Evolutionary conservation across 208 protist genomes (phyloP), one percentile per base, ranked within the genome.

Genomic region (Trypanosoma congolense): DNA sequence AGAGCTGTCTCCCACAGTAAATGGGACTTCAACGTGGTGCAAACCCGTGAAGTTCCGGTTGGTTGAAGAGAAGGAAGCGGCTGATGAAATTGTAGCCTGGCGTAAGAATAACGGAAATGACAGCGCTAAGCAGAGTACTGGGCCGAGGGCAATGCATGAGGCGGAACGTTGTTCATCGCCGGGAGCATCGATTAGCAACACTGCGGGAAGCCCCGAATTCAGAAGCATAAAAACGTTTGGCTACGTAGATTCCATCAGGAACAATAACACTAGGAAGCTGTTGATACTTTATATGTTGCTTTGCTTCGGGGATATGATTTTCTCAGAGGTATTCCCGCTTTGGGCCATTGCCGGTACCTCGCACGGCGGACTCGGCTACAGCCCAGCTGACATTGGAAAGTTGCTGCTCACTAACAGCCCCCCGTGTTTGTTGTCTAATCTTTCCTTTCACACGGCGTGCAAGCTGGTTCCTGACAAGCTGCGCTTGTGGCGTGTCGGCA

Each of bases 211-310:
- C n/a, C n/a, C n/a, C n/a, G n/a, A n/a, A n/a, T 72, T 35, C 6
- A 4, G 14, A 9, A 14, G 40, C 21, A 49, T 31, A 21, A 18
- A 4, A 26, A 21, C 48, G 40, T 80, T 85, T 59, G 78, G 80
- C 2, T 92, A 79, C 56, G 65, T 62, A 41, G 66, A 83, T 28
- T 75, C 84, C 2, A 71, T 92, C 36, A 5, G 25, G 18, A 55
- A 67, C 28, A 54, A 61, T 1, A 54, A 70, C 26, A 74, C 80
- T 33, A 70, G 84, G 19, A 62, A 70, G 31, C 64, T 87, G 24
- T 71, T 68, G 14, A 63, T 87, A 33, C 70, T 87, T 18, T 86
- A 76, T 35, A 85, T 87, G 78, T 60, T 92, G 30, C 67, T 92
- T 28, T 70, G 52, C 2, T 61, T 38, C 9, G 69, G 75, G 0